phyloP scores from a whole-genome alignment of 2,329 filamentous ascomycete species.

The Atkinsonella hypoxylon region DNA sequence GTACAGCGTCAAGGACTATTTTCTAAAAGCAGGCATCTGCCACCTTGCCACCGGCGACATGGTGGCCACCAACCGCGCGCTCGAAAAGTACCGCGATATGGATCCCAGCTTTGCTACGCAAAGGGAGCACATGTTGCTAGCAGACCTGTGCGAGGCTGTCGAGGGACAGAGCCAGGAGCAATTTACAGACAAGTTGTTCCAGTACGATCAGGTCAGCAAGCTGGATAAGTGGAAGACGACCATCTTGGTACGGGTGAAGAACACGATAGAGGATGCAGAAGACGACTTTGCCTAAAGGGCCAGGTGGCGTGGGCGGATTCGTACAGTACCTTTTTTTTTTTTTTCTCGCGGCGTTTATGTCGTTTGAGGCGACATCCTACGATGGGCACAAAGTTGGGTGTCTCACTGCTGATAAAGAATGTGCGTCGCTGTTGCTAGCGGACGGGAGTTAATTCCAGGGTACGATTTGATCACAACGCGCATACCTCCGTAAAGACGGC shows the following conservation, averaged over 20 bases:
- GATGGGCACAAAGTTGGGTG: no score
- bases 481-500: no score
- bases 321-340: neutral
- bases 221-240: conserved; percentile 96
- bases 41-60: conserved; percentile 64
- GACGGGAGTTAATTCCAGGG: no score
- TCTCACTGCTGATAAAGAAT: no score
- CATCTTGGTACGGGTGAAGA: conserved; percentile 72
- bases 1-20: conserved; percentile 90
- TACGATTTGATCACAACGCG: no score
- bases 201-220: conserved; percentile 86
- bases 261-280: conserved; percentile 53
- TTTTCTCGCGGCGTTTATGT: neutral
- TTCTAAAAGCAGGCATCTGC: conserved; percentile 88
- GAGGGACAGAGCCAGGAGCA: conserved; percentile 68
- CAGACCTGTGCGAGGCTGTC: conserved; percentile 63
- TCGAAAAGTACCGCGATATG: conserved; percentile 71
- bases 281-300: conserved; percentile 30
- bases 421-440: no score
- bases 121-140: conserved; percentile 70
- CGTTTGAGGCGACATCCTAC: neutral
- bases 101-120: conserved; percentile 67
- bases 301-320: neutral
- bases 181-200: conserved; percentile 77
- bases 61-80: conserved; percentile 65